Conservation (phyloP, 139 green algal species). For the Penium margaritaceum region DNA sequence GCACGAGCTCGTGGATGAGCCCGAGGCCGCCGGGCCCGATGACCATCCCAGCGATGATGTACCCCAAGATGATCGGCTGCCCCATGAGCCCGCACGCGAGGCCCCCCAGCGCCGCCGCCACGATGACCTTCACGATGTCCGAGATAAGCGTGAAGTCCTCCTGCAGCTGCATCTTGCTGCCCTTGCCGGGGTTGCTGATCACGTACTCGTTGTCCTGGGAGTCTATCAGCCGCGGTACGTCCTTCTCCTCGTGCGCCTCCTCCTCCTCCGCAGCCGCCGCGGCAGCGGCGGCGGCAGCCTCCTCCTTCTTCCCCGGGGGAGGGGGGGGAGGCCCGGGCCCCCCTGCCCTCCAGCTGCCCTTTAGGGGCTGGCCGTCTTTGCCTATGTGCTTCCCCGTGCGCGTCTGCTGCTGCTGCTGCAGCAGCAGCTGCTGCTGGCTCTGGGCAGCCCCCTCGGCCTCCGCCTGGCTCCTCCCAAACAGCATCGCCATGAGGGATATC, state of each 20-base stretch:
- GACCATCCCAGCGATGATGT: slow-evolving; percentile 82
- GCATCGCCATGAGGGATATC: not conserved
- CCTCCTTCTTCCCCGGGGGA: not conserved
- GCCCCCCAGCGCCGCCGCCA: slow-evolving; percentile 59
- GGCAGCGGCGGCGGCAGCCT: not conserved
- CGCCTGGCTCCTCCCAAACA: not conserved
- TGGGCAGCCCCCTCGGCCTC: too few relatives aligned
- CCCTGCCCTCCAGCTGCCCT: slow-evolving; percentile 1
- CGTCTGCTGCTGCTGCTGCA: too few relatives aligned
- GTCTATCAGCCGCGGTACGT: slow-evolving; percentile 90
- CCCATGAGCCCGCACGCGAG: slow-evolving; percentile 64
- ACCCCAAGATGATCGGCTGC: slow-evolving; percentile 75
- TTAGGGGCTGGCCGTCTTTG: too few relatives aligned
- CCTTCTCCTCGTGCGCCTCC: slow-evolving; percentile 40
- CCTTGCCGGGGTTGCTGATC: slow-evolving; percentile 79
- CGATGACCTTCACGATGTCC: slow-evolving; percentile 64
- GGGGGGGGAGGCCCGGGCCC: not conserved
- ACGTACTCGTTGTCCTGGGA: slow-evolving; percentile 94
- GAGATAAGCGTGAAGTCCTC: slow-evolving; percentile 78
- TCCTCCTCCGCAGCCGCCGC: slow-evolving; percentile 6
- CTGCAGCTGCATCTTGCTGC: slow-evolving; percentile 67
- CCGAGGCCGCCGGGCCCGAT: slow-evolving; percentile 82
- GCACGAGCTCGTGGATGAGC: slow-evolving; percentile 72
- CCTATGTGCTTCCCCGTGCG: too few relatives aligned
- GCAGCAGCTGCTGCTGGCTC: too few relatives aligned